Evolutionary conservation across 257 asterid species (phyloP).

Genomic region (Perilla frutescens): DNA sequence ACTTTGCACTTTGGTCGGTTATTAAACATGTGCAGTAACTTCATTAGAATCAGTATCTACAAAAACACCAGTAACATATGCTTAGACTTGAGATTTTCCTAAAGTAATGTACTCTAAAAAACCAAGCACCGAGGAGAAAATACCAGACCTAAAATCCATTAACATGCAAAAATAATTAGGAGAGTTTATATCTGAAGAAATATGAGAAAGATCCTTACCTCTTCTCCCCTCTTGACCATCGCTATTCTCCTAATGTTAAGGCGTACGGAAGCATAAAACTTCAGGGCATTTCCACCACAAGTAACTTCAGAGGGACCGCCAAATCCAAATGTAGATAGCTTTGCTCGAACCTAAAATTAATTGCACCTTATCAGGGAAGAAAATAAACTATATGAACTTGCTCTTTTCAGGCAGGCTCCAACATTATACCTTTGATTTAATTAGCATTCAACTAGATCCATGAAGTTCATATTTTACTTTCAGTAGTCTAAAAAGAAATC

Average conservation of each 20-base stretch:
- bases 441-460: neutral
- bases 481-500: slow-evolving; percentile 21
- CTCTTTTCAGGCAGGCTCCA: slow-evolving; percentile 12
- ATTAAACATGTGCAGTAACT: neutral
- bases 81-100: slow-evolving; percentile 4
- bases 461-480: neutral
- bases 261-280: slow-evolving; percentile 95
- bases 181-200: slow-evolving; percentile 14
- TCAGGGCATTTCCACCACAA: slow-evolving; percentile 99
- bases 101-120: neutral
- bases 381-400: neutral
- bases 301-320: slow-evolving; percentile 95
- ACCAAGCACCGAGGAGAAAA: neutral
- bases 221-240: slow-evolving; percentile 84
- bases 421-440: neutral
- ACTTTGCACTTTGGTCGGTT: neutral
- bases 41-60: neutral
- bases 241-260: slow-evolving; percentile 85
- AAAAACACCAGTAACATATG: slow-evolving; percentile 9
- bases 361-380: slow-evolving; percentile 31
- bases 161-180: slow-evolving; percentile 1
- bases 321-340: slow-evolving; percentile 77
- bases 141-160: neutral
- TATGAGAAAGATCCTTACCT: slow-evolving; percentile 56
- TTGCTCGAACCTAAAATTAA: slow-evolving; percentile 72